Base-by-base conservation (phyloP, 257 asterid species). In the Craterostigma plantagineum region DNA sequence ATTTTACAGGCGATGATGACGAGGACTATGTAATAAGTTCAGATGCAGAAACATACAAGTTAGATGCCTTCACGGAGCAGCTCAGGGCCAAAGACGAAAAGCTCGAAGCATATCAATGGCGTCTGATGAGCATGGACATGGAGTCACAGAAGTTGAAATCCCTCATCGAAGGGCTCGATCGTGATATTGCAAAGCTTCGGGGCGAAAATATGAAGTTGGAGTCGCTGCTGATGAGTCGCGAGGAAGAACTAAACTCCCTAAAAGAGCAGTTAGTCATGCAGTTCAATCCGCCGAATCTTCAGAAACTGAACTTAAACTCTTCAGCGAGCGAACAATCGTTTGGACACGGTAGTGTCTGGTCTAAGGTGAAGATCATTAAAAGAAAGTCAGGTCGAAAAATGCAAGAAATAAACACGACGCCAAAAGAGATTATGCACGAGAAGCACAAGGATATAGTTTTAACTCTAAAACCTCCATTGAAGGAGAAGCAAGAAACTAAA, bases 1-100 rank as follows among this genome's bases (percentile, higher is more conserved):
- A 43, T 18, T 10, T 43, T 4, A 40, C 4, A 3, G 45, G 45
- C 45, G 10, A n/a, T 40, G 16, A 40, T 8, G 16, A 40, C 14
- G 12, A 36, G 40, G 12, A 36, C 5, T 16, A 5, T 40, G 45
- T 35, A 49, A 60, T 46, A 77, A 77, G 44, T 77, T 65, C 51
- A 68, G 76, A 62, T 83, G 16, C 16, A 11, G 45, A 74, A 52
- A 63, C 54, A 37, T 68, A 69, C 7, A 95, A 78, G 55, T 47
- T 79, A 33, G 90, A 87, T 18, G 93, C 95, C 52, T 87, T 87
- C 55, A 72, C 75, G 4, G 97, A 87, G 69, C 95, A 87, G 39
- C 54, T 87, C 43, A 71, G 92, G 45, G 48, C 66, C 49, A 81
- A 73, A 62, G 93, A 87, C 44, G 92, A 81, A 59, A 76, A 67